These are phyloP conservation scores for Passalora sequoiae DNA, from an alignment of 2,329 filamentous ascomycete genomes.

Conservation along the genomic window DNA sequence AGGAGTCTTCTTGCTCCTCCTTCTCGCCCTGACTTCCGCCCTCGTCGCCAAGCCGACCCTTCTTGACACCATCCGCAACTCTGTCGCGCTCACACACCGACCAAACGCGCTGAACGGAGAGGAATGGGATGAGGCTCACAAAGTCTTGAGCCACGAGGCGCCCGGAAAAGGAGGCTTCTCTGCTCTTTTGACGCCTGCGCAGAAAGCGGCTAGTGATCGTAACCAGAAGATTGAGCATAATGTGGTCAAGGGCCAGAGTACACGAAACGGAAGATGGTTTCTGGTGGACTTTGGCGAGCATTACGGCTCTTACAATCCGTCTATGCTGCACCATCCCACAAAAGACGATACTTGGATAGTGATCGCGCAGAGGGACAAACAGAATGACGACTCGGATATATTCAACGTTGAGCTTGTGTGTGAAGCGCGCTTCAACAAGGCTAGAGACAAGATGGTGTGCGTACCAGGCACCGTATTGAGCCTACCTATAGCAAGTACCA, in stretches of 20 bases:
- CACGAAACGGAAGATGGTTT: constrained; percentile 2
- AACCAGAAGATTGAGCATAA: constrained; percentile 1
- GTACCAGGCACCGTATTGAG: constrained; percentile 2
- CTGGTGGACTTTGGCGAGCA: neutral
- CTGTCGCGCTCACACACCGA: neutral
- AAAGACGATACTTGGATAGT: constrained; percentile 12
- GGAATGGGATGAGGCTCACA: neutral
- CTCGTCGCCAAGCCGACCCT: neutral
- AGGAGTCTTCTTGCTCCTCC: neutral
- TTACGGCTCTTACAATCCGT: constrained; percentile 6
- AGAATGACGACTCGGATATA: constrained; percentile 6
- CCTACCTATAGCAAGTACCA: constrained; percentile 8
- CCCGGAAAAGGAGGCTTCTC: neutral
- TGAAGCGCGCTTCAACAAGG: constrained; percentile 1
- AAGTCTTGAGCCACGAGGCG: neutral
- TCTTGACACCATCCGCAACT: neutral
- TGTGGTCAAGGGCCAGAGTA: neutral
- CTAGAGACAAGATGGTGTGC: constrained; percentile 1
- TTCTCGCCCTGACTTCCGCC: neutral
- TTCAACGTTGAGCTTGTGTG: constrained; percentile 8
- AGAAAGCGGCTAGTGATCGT: constrained; percentile 1
- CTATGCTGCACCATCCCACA: constrained; percentile 9
- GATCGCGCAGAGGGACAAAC: constrained; percentile 13
- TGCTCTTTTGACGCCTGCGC: neutral
- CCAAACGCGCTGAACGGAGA: neutral